Conservation (phyloP, 352 stramenopile species). For the Pythium brachiatum region DNA sequence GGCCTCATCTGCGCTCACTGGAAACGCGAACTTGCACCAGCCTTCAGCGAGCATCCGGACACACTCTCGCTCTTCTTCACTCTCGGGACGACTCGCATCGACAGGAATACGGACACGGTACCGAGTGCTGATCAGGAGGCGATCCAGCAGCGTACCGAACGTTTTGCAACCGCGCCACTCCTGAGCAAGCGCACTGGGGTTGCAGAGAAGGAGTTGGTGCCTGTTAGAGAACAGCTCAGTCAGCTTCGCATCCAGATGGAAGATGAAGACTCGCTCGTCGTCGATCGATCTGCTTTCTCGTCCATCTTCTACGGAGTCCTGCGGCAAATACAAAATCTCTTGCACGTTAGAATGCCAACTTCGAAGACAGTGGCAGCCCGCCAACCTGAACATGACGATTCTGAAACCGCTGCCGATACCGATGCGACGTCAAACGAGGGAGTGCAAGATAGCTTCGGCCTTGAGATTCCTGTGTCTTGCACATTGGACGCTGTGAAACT, state of each 20-base stretch:
- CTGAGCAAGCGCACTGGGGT: constrained; percentile 49
- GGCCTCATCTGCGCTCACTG: constrained; percentile 60
- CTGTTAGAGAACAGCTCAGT: constrained; percentile 37
- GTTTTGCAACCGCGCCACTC: constrained; percentile 45
- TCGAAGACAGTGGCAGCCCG: not conserved
- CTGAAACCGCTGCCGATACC: not conserved
- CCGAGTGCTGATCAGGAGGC: constrained; percentile 17
- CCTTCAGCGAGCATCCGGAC: constrained; percentile 17
- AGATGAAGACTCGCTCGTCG: constrained; percentile 56
- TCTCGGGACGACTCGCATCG: constrained; percentile 35
- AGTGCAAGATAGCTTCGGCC: constrained; percentile 46
- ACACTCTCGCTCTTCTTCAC: constrained; percentile 56
- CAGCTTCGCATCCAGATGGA: constrained; percentile 58
- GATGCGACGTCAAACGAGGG: not conserved
- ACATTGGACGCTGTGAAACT: constrained; percentile 42
- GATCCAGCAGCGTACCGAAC: constrained; percentile 36
- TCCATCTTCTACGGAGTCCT: constrained; percentile 31
- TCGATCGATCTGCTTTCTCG: constrained; percentile 38
- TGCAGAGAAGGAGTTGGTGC: constrained; percentile 26
- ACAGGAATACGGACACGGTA: not conserved
- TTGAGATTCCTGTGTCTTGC: constrained; percentile 40
- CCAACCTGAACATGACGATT: not conserved
- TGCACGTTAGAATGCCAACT: constrained; percentile 20
- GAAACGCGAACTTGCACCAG: constrained; percentile 55
- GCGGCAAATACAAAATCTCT: constrained; percentile 36